Percentiles rank a stretch among this genome's conserved stretches.
Evolutionary conservation across 345 rosid species (phyloP).

Genomic region (Eucalyptus rudis): DNA sequence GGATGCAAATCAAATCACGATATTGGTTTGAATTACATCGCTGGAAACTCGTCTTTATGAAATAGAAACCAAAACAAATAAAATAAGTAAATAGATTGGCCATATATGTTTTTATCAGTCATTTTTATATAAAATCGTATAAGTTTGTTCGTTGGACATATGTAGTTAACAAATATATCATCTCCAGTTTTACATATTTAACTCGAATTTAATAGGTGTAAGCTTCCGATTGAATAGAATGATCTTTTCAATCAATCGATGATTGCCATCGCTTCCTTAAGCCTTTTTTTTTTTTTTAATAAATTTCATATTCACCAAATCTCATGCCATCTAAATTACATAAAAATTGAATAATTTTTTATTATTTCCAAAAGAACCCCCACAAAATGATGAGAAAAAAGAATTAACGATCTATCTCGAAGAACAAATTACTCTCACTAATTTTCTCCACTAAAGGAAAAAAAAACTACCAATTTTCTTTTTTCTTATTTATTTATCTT

Average conservation of each 20-base stretch:
- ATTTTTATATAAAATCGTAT: background rate
- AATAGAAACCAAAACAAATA: no score
- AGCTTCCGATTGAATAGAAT: background rate
- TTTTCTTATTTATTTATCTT: background rate
- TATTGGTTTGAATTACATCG: background rate
- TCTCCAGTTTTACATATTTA: background rate
- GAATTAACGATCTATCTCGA: background rate
- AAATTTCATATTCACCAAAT: background rate
- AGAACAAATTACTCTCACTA: background rate
- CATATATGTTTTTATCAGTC: background rate
- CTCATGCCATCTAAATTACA: background rate
- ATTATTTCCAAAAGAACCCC: background rate
- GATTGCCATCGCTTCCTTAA: background rate
- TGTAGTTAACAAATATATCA: background rate
- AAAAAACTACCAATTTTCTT: background rate
- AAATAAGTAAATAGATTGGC: accelerated
- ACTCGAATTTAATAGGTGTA: background rate
- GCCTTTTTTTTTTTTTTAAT: background rate
- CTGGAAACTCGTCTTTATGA: background rate
- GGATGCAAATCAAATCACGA: background rate
- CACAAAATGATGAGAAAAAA: background rate
- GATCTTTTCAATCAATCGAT: no score
- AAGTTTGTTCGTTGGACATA: background rate
- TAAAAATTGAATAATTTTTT: background rate
- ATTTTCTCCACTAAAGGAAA: background rate